These are phyloP conservation scores for Paratinospora sagittata DNA, from an alignment of 164 flowering plant genomes.

Conservation along the genomic window DNA sequence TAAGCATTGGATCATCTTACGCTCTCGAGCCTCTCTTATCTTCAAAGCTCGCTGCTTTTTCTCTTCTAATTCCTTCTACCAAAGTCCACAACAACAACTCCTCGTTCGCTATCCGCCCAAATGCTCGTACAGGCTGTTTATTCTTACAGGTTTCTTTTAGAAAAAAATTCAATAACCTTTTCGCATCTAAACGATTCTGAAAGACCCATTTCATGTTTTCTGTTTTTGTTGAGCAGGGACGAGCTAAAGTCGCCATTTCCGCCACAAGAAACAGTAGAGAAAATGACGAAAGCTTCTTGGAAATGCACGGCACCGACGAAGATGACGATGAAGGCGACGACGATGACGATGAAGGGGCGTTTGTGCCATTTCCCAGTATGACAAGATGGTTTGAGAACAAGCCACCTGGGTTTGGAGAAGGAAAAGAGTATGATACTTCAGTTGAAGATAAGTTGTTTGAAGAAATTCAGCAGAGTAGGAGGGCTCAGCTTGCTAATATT, in stretches of 20 bases:
- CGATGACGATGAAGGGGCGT: conserved; percentile 27
- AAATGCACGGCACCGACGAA: conserved; percentile 23
- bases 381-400: conserved; percentile 53
- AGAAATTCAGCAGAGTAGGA: conserved; percentile 66
- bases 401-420: conserved; percentile 86
- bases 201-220: conserved; percentile 15
- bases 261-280: conserved; percentile 29
- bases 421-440: conserved; percentile 70
- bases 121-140: not conserved
- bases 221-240: conserved; percentile 14
- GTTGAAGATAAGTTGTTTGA: conserved; percentile 73
- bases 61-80: conserved; percentile 5
- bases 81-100: conserved; percentile 12
- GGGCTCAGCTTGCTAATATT: conserved; percentile 67
- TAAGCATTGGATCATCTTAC: conserved; percentile 5
- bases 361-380: conserved; percentile 49
- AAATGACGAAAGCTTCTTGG: conserved; percentile 14
- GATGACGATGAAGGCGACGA: conserved; percentile 25
- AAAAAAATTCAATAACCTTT: not conserved
- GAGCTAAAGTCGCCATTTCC: conserved; percentile 22
- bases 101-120: conserved; percentile 9
- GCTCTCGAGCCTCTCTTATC: not conserved
- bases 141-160: conserved; percentile 9
- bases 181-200: not conserved
- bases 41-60: not conserved